phyloP scores from a whole-genome alignment of 2,329 filamentous ascomycete genomes.

The Aspergillus awamori region DNA sequence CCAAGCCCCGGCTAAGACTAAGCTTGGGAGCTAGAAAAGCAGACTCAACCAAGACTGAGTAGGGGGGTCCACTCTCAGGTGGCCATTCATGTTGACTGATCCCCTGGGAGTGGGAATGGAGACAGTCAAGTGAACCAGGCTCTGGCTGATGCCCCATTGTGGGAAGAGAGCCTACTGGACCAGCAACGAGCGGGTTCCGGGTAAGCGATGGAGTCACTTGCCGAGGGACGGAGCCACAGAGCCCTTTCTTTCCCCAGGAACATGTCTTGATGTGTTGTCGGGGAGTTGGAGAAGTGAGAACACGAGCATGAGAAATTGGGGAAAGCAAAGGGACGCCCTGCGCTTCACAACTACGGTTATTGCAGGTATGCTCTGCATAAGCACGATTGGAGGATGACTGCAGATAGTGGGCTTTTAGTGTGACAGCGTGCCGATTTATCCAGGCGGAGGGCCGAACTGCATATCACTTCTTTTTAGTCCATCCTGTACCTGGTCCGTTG shows the following conservation, averaged over 20 bases:
- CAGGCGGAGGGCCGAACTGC: slow-evolving; percentile 18
- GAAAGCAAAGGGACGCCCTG: not conserved
- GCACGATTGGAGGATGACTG: not conserved
- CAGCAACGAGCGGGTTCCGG: slow-evolving; percentile 9
- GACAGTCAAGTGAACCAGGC: slow-evolving; percentile 5
- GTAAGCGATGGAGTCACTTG: slow-evolving; percentile 10
- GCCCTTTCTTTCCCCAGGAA: slow-evolving; percentile 4
- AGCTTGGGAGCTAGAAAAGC: slow-evolving; percentile 18
- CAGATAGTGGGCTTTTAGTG: not conserved
- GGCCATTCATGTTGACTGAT: not conserved
- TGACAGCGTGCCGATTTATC: slow-evolving; percentile 30
- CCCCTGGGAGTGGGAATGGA: slow-evolving; percentile 1
- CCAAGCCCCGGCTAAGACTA: slow-evolving; percentile 9
- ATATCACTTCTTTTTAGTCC: not conserved
- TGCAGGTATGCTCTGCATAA: slow-evolving; percentile 3
- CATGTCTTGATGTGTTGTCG: not conserved
- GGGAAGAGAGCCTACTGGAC: slow-evolving; percentile 15
- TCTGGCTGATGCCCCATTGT: slow-evolving; percentile 9
- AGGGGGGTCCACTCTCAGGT: slow-evolving; percentile 5
- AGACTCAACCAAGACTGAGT: not conserved
- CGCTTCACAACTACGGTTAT: not conserved
- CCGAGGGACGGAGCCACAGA: not conserved
- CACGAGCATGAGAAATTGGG: not conserved
- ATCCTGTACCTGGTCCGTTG: not conserved
- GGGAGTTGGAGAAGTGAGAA: not conserved